A percentile compares a stretch with the other conserved stretches of the same genome.
These are phyloP conservation scores for Hymenoscyphus scutula DNA, from an alignment of 2,329 filamentous ascomycete species.

Conservation along the genomic window DNA sequence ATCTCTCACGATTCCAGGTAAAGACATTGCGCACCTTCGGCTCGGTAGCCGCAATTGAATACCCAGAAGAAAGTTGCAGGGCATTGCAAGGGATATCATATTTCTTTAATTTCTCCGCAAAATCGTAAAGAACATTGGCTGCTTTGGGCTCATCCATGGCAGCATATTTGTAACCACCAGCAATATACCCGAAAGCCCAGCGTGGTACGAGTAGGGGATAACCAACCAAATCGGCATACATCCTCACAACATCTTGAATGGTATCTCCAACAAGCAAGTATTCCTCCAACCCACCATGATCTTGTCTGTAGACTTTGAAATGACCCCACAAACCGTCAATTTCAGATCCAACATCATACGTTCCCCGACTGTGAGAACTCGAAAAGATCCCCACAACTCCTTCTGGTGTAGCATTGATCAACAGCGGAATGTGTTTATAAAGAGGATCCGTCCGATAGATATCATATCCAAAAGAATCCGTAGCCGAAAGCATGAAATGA, in stretches of 20 bases:
- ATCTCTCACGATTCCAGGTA: constrained; percentile 69
- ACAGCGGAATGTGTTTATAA: constrained; percentile 72
- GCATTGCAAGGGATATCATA: constrained; percentile 53
- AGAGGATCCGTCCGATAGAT: constrained; percentile 68
- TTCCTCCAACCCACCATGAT: constrained; percentile 69
- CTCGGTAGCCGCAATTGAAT: constrained; percentile 63
- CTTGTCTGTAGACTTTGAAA: constrained; percentile 72
- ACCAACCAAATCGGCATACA: constrained; percentile 66
- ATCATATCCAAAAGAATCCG: constrained; percentile 73
- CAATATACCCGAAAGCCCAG: constrained; percentile 72
- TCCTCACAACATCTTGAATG: constrained; percentile 61
- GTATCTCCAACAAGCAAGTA: constrained; percentile 67
- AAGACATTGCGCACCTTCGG: constrained; percentile 71
- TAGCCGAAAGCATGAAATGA: constrained; percentile 64
- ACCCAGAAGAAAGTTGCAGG: constrained; percentile 49
- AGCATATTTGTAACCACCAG: constrained; percentile 63
- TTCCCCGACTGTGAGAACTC: constrained; percentile 60
- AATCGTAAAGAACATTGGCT: constrained; percentile 43
- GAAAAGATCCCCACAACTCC: constrained; percentile 69
- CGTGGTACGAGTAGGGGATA: constrained; percentile 66
- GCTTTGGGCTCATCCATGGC: constrained; percentile 56
- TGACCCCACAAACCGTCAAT: constrained; percentile 75
- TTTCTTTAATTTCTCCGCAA: constrained; percentile 34
- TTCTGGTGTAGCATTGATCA: constrained; percentile 64
- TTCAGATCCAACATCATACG: constrained; percentile 66